Evolutionary conservation across 495 filamentous ascomycete genomes (phyloP).

Genomic region (Penicillium cinerascens): DNA sequence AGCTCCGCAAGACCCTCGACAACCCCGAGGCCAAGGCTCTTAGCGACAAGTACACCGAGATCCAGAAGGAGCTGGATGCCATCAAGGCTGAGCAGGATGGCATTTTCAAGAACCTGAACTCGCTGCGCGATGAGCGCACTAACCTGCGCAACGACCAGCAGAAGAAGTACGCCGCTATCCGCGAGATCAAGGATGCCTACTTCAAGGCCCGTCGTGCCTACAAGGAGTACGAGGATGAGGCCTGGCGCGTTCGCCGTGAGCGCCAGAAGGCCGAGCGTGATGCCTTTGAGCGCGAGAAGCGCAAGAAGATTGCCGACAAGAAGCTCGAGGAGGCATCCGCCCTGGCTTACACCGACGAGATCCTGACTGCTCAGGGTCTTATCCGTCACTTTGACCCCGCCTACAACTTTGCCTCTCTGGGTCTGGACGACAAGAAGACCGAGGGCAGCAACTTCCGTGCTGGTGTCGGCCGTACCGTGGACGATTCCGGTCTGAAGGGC

Average conservation of each 20-base stretch:
- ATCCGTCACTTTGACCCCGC: conserved; percentile 89
- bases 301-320: conserved; percentile 76
- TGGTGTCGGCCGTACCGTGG: conserved; percentile 74
- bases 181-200: conserved; percentile 81
- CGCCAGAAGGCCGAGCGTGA: conserved; percentile 77
- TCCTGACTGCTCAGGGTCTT: conserved; percentile 77
- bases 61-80: conserved; percentile 78
- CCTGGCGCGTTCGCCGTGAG: conserved; percentile 68
- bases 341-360: conserved; percentile 86
- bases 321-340: conserved; percentile 87
- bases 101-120: conserved; percentile 77
- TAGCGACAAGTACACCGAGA: conserved; percentile 73
- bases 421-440: conserved; percentile 57
- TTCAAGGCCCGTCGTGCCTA: conserved; percentile 72
- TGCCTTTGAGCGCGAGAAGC: conserved; percentile 64
- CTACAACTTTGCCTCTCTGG: conserved; percentile 57
- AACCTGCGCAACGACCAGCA: conserved; percentile 79
- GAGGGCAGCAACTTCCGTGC: conserved; percentile 71
- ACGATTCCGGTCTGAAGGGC: conserved; percentile 73
- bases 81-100: conserved; percentile 90
- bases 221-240: conserved; percentile 76
- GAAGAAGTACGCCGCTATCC: conserved; percentile 73
- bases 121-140: conserved; percentile 84
- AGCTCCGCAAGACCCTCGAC: conserved; percentile 78
- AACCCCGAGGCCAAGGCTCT: conserved; percentile 90